Base-by-base conservation (phyloP, 2,329 filamentous ascomycete genomes). In the Bisporella sp. region DNA sequence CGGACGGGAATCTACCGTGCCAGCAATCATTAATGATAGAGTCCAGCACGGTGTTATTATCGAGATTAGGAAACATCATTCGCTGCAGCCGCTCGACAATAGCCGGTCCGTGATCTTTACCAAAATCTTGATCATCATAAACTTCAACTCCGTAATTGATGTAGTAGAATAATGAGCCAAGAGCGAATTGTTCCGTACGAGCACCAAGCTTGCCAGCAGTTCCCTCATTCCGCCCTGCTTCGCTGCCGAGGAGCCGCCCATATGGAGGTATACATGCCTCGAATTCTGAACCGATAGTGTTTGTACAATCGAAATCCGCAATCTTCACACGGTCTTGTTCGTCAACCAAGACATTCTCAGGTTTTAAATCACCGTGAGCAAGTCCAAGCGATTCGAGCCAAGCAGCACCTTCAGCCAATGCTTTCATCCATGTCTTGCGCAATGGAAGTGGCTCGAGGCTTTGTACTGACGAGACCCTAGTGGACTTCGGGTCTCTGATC, bases 21-120 rank as follows among this genome's bases (percentile, higher is more conserved):
- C 49, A 48, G 41, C 49, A 52, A 40, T 45, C 35, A 41, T 48
- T 42, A 48, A 52, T 48, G 46, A 52, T 52, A 48, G 21, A 45
- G 45, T 48, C 49, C n/a, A 52, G 11, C 39, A 48, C 35, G 12
- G 32, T 31, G 30, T 52, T 21, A 48, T 13, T 9, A 45, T 48
- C 45, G 33, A 52, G 49, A 21, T 45, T 52, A 3, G 46, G 45
- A 48, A 52, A 52, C n/a, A 41, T 41, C 45, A 52, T 48, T 39
- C 33, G 13, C 31, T 52, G 49, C 33, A 52, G 46, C 21, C 40
- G 13, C 32, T 52, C 45, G 11, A 52, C 46, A 45, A 52, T 41
- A 45, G 31, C 21, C 4, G 46, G 45, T 41, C 45, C 49, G 37
- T 51, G 49, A 45, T 48, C 45, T 41, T 51, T 39, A 35, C 33